Conservation (phyloP, 106 monocot genomes). For the Dendrobium chrysotoxum region DNA sequence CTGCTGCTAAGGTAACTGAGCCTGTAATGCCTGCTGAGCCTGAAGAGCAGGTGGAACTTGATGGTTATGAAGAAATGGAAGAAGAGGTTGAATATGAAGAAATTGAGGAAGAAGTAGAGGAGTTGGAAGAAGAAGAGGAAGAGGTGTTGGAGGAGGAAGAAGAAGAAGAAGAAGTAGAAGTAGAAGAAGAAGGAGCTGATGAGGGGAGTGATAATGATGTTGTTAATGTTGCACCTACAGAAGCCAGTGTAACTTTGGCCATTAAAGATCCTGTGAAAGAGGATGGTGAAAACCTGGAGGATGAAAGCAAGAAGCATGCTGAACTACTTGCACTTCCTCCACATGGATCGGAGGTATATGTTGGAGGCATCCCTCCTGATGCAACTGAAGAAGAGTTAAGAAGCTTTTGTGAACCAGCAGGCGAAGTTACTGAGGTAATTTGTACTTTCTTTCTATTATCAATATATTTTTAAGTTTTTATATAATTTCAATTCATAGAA, state of each 20-base stretch:
- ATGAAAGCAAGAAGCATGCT: slow-evolving; percentile 25
- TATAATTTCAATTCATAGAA: not conserved
- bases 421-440: slow-evolving; percentile 47
- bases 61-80: slow-evolving; percentile 25
- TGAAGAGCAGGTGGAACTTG: slow-evolving; percentile 31
- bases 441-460: not conserved
- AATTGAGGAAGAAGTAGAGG: slow-evolving; percentile 33
- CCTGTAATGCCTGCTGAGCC: slow-evolving; percentile 10
- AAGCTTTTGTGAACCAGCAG: slow-evolving; percentile 40
- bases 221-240: not conserved
- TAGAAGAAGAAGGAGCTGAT: slow-evolving; percentile 3
- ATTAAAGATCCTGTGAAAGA: not conserved
- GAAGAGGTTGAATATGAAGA: slow-evolving; percentile 30
- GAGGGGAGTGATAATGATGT: slow-evolving; percentile 4
- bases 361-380: slow-evolving; percentile 39
- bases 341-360: slow-evolving; percentile 65
- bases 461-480: slow-evolving; percentile 1
- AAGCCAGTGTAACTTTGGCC: not conserved
- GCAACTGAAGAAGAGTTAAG: slow-evolving; percentile 39
- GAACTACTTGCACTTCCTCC: slow-evolving; percentile 62
- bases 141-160: slow-evolving; percentile 23
- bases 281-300: slow-evolving; percentile 9
- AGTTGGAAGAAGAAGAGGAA: slow-evolving; percentile 21
- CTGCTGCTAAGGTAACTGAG: slow-evolving; percentile 21
- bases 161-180: slow-evolving; percentile 4